These are phyloP conservation scores for Nicotiana attenuata DNA, from an alignment of 257 asterid genomes.

Conservation along the genomic window DNA sequence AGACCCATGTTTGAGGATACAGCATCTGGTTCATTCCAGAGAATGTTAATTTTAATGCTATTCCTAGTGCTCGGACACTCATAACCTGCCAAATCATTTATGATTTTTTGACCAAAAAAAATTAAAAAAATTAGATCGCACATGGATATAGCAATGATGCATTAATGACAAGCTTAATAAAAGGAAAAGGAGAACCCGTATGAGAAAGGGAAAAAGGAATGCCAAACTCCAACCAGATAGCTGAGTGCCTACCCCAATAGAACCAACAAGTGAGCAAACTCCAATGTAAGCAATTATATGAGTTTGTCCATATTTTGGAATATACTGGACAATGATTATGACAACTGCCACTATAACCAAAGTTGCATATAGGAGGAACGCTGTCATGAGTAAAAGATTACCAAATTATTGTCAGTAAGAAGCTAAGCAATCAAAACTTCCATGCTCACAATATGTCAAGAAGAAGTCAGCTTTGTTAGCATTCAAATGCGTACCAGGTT, in stretches of 20 bases:
- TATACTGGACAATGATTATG: conserved; percentile 24
- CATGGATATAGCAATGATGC: neutral
- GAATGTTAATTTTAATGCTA: conserved; percentile 43
- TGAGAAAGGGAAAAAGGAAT: neutral
- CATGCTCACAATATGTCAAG: neutral
- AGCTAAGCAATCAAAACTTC: neutral
- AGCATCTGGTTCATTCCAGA: conserved; percentile 40
- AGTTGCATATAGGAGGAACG: conserved; percentile 29
- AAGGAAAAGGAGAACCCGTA: neutral
- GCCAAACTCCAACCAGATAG: neutral
- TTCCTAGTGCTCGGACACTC: conserved; percentile 52
- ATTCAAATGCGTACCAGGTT: conserved; percentile 30
- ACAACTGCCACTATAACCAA: conserved; percentile 23
- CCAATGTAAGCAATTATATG: conserved; percentile 37
- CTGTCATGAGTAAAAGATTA: conserved; percentile 18
- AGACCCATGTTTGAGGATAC: conserved; percentile 52
- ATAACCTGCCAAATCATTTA: conserved; percentile 31
- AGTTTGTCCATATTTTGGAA: conserved; percentile 37
- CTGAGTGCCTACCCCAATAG: conserved; percentile 28
- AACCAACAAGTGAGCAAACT: conserved; percentile 40
- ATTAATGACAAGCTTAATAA: neutral
- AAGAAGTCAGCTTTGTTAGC: neutral
- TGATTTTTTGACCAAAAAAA: neutral
- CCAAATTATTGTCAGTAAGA: neutral
- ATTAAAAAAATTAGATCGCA: neutral